Evolutionary conservation across 2,329 filamentous ascomycete species (phyloP), one percentile per base, ranked within the genome.

Genomic region (Phyllosticta citrichinensis): DNA sequence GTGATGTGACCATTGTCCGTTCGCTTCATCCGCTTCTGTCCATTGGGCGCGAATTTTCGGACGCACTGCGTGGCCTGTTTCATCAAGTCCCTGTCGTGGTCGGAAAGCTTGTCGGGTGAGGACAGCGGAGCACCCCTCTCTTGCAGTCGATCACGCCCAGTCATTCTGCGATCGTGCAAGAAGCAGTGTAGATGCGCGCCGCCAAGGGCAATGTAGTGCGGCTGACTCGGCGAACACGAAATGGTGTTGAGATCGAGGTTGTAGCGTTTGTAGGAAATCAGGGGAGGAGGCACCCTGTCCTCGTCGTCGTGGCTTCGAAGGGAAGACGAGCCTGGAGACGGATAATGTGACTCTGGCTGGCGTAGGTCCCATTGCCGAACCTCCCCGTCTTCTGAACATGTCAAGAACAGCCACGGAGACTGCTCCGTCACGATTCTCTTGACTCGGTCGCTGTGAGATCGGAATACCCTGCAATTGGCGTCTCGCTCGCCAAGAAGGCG

Each of bases 351-450:
- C 1, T 83, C 84, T 1, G 85, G 85, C 66, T 84, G 81, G 22
- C 85, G 77, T 52, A 86, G 70, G 70, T 88, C 85, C 82, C 85
- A 88, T 66, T 88, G 86, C 55, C 86, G 78, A 30, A 88, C 84
- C 64, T 87, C 85, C 25, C 86, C 85, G 70, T 88, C 85, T 68
- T 88, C 86, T 0, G 84, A 87, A 69, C 86, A 88, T 0, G 84
- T 88, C 60, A 88, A 71, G 67, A 88, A 88, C n/a, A 86, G 77
- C 69, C 84, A 78, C 0, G 85, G 86, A 2, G 83, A 87, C 5
- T 83, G 84, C 67, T 88, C 85, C 0, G 85, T 88, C 35, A 88
- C 83, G 55, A 88, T 87, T 35, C 85, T 78, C 74, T 88, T 88
- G 30, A 85, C 86, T 11, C 85, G 79, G 67, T 87, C 84, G 8